A percentile compares a stretch with the other conserved stretches of the same genome.
Conservation (phyloP, 164 flowering plant genomes). For the Stephania japonica region DNA sequence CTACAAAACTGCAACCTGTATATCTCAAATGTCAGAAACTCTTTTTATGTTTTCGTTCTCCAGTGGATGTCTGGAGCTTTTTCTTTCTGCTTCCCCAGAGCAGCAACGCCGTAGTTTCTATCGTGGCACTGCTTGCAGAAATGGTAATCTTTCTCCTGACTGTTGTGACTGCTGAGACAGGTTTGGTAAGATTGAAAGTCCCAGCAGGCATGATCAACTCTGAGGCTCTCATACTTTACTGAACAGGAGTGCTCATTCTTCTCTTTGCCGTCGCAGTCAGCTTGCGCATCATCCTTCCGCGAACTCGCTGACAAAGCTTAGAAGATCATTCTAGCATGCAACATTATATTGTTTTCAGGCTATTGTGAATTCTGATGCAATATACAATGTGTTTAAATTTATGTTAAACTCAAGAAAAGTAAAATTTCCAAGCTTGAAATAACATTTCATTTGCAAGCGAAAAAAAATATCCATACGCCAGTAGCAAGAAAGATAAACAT, state of each 20-base stretch:
- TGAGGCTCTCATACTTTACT: slow-evolving; percentile 51
- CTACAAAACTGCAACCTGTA: not conserved
- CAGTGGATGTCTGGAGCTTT: slow-evolving; percentile 54
- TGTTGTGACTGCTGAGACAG: slow-evolving; percentile 37
- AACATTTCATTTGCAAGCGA: not conserved
- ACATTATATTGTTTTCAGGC: not conserved
- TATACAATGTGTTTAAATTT: too few species aligned
- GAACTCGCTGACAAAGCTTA: slow-evolving; percentile 10
- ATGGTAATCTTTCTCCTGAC: slow-evolving; percentile 49
- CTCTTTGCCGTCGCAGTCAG: slow-evolving; percentile 44
- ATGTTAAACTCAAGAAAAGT: not conserved
- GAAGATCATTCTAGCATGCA: not conserved
- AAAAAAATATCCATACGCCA: not conserved
- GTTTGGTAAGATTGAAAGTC: slow-evolving; percentile 29
- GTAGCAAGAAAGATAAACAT: not conserved
- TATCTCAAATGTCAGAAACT: not conserved
- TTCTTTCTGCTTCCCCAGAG: slow-evolving; percentile 42
- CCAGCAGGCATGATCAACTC: slow-evolving; percentile 14
- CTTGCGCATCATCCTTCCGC: slow-evolving; percentile 39
- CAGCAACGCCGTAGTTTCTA: slow-evolving; percentile 25
- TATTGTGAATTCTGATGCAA: too few species aligned
- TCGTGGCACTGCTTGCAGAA: slow-evolving; percentile 65
- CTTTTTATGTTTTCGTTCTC: not conserved
- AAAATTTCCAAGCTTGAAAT: slow-evolving; percentile 1
- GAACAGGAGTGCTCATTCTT: slow-evolving; percentile 54